These are phyloP conservation scores for Chlorophyllum brunneum DNA, from an alignment of 768 basidiomycete genomes.

Conservation along the genomic window DNA sequence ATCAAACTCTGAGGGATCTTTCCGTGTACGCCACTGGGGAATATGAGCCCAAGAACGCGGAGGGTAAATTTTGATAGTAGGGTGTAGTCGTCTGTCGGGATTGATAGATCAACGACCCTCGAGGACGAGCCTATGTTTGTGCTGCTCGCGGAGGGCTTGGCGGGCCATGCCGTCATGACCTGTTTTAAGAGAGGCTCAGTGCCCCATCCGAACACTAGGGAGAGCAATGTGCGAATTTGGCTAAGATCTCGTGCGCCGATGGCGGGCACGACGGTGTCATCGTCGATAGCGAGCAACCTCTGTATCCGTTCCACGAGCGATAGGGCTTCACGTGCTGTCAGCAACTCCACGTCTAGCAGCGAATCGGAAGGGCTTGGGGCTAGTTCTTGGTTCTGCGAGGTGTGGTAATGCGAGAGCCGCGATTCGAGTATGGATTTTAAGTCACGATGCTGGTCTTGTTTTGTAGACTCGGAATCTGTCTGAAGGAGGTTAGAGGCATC, in stretches of 20 bases:
- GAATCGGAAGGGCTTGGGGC: conserved; percentile 1
- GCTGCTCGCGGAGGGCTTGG: conserved; percentile 17
- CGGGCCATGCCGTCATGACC: conserved; percentile 38
- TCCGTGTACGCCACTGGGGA: conserved; percentile 48
- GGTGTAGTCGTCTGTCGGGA: conserved; percentile 37
- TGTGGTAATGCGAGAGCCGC: conserved; percentile 39
- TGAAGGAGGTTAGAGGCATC: conserved; percentile 36
- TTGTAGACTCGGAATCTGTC: conserved; percentile 20
- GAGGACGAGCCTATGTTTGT: conserved; percentile 19
- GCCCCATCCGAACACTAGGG: conserved; percentile 73
- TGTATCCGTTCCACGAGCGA: conserved; percentile 39
- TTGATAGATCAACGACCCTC: conserved; percentile 43
- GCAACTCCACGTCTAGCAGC: conserved; percentile 42
- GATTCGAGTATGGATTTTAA: conserved; percentile 34
- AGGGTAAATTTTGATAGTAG: conserved; percentile 39
- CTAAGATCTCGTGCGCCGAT: conserved; percentile 68
- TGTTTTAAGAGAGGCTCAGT: conserved; percentile 48
- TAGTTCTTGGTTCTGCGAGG: conserved; percentile 7
- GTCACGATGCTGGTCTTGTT: conserved; percentile 18
- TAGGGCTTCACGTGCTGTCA: conserved; percentile 55
- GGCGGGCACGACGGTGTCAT: conserved; percentile 22
- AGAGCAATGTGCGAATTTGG: conserved; percentile 57
- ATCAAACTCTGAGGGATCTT: conserved; percentile 56
- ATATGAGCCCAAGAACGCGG: conserved; percentile 45
- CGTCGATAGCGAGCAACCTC: conserved; percentile 8